These are phyloP conservation scores for Diospyros kaki DNA, from an alignment of 148 eudicot genomes.

Conservation along the genomic window DNA sequence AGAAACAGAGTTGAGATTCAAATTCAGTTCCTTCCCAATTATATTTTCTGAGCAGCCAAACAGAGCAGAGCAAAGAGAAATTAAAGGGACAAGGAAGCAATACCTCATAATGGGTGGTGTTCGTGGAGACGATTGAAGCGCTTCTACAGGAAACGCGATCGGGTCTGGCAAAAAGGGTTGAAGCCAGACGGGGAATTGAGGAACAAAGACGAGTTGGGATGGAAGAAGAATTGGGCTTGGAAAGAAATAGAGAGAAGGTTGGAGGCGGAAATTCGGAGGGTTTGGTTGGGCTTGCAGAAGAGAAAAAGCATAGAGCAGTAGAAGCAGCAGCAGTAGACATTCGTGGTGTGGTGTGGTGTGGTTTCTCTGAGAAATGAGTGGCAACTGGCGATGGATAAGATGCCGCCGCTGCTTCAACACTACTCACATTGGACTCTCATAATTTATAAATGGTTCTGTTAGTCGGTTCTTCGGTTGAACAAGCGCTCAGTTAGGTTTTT, in stretches of 20 bases:
- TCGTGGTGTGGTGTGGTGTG: neutral
- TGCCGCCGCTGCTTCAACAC: neutral
- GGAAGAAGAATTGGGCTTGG: constrained; percentile 16
- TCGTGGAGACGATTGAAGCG: constrained; percentile 36
- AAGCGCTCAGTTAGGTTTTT: too few relatives aligned
- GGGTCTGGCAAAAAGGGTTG: constrained; percentile 16
- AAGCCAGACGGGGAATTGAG: constrained; percentile 19
- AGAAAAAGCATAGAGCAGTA: constrained; percentile 15
- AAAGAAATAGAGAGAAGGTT: constrained; percentile 8
- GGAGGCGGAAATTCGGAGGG: constrained; percentile 9
- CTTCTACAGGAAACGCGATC: constrained; percentile 33
- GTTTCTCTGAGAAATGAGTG: neutral
- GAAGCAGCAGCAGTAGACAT: constrained; percentile 22
- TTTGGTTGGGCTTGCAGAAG: constrained; percentile 24
- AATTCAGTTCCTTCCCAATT: neutral
- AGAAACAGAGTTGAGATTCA: neutral
- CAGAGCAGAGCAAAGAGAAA: neutral
- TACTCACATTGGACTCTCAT: neutral
- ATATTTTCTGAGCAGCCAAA: neutral
- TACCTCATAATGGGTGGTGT: constrained; percentile 77
- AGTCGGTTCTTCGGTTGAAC: too few relatives aligned
- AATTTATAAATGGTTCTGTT: too few relatives aligned
- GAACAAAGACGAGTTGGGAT: constrained; percentile 5
- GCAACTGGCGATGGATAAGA: neutral
- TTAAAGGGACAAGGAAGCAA: neutral